Conservation (phyloP, 208 protist species). For the Crithidia mellificae region DNA sequence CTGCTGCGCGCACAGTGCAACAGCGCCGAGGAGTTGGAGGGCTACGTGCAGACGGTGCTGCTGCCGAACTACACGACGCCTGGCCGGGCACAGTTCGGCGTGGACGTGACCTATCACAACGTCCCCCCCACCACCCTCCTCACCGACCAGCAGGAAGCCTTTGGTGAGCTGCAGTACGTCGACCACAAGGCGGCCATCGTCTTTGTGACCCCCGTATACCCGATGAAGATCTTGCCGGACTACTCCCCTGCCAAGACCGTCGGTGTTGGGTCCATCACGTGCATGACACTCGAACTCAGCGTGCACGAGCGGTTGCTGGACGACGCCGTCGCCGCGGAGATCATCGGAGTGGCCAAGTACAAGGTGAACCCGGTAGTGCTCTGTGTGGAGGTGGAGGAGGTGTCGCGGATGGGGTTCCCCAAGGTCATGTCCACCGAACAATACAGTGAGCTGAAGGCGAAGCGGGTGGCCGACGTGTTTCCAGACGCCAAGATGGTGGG, state of each 20-base stretch:
- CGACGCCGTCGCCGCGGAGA: slow-evolving; percentile 67
- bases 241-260: slow-evolving; percentile 88
- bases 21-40: slow-evolving; percentile 72
- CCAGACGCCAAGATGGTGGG: slow-evolving; percentile 72
- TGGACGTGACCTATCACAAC: slow-evolving; percentile 73
- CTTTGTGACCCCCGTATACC: slow-evolving; percentile 81
- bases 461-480: slow-evolving; percentile 78
- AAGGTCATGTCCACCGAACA: slow-evolving; percentile 86
- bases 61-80: slow-evolving; percentile 61
- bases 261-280: slow-evolving; percentile 86
- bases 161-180: slow-evolving; percentile 81
- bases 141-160: slow-evolving; percentile 74
- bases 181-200: slow-evolving; percentile 79
- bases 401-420: slow-evolving; percentile 84
- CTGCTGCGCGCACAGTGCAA: slow-evolving; percentile 66
- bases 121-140: slow-evolving; percentile 47
- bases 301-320: slow-evolving; percentile 83
- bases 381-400: slow-evolving; percentile 86
- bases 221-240: slow-evolving; percentile 81
- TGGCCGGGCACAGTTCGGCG: slow-evolving; percentile 61
- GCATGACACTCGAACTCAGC: slow-evolving; percentile 86
- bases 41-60: slow-evolving; percentile 67
- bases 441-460: slow-evolving; percentile 86
- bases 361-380: slow-evolving; percentile 75
- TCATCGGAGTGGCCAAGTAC: slow-evolving; percentile 81